Percentiles rank a stretch among this genome's conserved stretches.
Evolutionary conservation across 1,139 yeast genomes (phyloP).

Genomic region (Candida neerlandica): DNA sequence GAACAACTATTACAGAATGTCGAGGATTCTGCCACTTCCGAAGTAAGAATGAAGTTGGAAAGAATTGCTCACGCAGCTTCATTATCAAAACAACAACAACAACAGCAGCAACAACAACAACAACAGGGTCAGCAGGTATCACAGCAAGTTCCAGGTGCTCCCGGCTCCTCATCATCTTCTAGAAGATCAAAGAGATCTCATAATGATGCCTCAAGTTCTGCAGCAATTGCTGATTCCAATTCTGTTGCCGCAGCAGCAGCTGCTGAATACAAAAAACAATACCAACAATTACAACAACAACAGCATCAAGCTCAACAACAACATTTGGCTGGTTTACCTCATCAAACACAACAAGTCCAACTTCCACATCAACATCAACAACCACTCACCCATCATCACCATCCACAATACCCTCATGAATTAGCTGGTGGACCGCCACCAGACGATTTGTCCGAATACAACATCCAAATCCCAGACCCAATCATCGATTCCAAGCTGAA

Average conservation of each 20-base stretch:
- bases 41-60: conserved; percentile 31
- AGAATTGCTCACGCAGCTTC: conserved; percentile 30
- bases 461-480: conserved; percentile 53
- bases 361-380: conserved; percentile 14
- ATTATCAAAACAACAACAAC: conserved; percentile 7
- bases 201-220: conserved; percentile 1
- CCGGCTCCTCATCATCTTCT: conserved; percentile 2
- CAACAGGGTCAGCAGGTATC: not conserved
- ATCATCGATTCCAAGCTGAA: conserved; percentile 48
- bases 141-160: not conserved
- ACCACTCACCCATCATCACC: conserved; percentile 19
- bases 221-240: conserved; percentile 6
- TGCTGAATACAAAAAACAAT: conserved; percentile 13
- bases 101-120: conserved; percentile 12
- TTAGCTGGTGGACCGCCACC: conserved; percentile 18
- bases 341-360: conserved; percentile 18
- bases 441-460: conserved; percentile 44
- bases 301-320: conserved; percentile 17
- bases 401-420: conserved; percentile 22
- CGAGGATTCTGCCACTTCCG: conserved; percentile 19
- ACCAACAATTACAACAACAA: conserved; percentile 19
- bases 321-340: conserved; percentile 12
- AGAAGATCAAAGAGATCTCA: conserved; percentile 3
- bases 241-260: conserved; percentile 7
- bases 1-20: conserved; percentile 45